Base-by-base conservation (phyloP, 495 filamentous ascomycete species). In the Xylaria flabelliformis region DNA sequence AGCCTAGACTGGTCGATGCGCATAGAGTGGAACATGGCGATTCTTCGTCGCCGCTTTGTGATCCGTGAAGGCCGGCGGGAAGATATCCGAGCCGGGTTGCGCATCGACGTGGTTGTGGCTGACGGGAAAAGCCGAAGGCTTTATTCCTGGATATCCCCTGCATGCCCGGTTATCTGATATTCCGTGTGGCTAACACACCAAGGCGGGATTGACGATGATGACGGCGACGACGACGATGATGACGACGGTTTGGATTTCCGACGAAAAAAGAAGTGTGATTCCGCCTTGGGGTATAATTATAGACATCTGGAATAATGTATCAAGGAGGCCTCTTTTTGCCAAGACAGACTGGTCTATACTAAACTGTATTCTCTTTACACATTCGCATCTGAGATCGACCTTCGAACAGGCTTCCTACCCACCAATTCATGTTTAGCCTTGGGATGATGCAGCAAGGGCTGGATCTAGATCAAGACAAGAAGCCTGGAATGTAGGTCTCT, bases 81-180 rank as follows among this genome's bases (percentile, higher is more conserved):
- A 55, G 64, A 41, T 15, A 56, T 8, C 65, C 65, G 34, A 67
- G 65, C 65, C 65, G 65, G 48, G 65, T 64, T 50, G 32, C 50
- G 64, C 64, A 41, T 67, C 19, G 10, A 12, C 39, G 64, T 48
- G 26, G 46, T 34, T 66, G 44, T 65, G 63, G 63, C 63, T 65
- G 26, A 51, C 46, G 62, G 42, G 64, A 51, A 42, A 56, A 67
- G 0, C 65, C 65, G n/a, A 39, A 24, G 50, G 24, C 34, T 55
- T 19, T 10, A n/a, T 41, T 51, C 34, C 50, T 21, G 26, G 65
- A 29, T 51, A 26, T 42, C 34, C 36, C 65, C 65, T 67, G 50
- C 65, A 29, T 67, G 39, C 56, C 36, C 65, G 65, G 65, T 67
- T 67, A 42, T 42, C 29, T 67, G 65, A 50, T 44, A 32, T 67